phyloP scores from a whole-genome alignment of 2,329 filamentous ascomycete species.

The Cylindrodendrum hubeiense region DNA sequence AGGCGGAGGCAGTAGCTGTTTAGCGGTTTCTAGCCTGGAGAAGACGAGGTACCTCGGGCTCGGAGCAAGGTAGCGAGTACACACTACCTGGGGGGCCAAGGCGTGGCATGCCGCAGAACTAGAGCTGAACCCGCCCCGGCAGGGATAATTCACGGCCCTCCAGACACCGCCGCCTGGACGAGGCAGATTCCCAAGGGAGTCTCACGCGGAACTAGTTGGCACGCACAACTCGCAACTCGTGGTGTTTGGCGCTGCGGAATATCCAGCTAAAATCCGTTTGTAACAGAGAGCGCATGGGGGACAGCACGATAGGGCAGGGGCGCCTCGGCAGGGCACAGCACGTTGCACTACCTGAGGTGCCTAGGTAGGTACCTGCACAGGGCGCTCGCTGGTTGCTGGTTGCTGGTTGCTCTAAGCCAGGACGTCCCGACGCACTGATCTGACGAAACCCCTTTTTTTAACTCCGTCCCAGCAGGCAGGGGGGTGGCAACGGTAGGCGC shows the following conservation, averaged over 20 bases:
- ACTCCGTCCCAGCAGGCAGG: background rate
- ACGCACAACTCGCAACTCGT: background rate
- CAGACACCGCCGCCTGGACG: conserved; percentile 3
- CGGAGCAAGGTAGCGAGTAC: conserved; percentile 21
- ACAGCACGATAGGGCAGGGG: background rate
- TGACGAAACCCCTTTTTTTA: background rate
- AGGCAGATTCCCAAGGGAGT: conserved; percentile 23
- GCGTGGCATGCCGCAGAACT: conserved; percentile 8
- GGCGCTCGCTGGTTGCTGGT: too few species aligned
- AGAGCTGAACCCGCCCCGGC: conserved; percentile 14
- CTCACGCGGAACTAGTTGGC: conserved; percentile 6
- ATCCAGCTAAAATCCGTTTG: background rate
- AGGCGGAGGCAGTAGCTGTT: conserved; percentile 10
- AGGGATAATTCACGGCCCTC: background rate
- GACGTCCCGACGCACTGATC: background rate
- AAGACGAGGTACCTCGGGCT: conserved; percentile 18
- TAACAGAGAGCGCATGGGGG: background rate
- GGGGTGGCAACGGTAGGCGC: conserved; percentile 21
- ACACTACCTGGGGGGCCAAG: background rate
- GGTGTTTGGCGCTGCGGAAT: conserved; percentile 1
- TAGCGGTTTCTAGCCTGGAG: conserved; percentile 24
- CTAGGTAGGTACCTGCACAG: too few species aligned
- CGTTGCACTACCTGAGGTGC: too few species aligned
- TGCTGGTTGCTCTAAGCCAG: too few species aligned
- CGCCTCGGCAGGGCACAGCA: too few species aligned